Evolutionary conservation across 2,329 filamentous ascomycete species (phyloP).

Genomic region (Plenodomus tracheiphilus): DNA sequence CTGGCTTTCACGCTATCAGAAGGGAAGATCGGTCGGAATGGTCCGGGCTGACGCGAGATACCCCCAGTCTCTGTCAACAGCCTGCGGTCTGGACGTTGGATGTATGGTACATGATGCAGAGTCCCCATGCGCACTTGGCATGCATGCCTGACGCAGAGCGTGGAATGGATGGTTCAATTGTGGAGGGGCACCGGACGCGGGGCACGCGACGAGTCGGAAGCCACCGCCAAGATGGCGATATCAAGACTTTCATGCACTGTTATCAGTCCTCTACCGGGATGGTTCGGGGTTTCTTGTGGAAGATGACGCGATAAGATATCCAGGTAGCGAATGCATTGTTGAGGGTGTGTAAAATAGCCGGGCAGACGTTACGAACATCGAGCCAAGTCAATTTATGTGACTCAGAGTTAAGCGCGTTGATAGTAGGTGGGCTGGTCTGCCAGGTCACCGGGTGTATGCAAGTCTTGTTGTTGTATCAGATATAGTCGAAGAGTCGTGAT

Average conservation of each 20-base stretch:
- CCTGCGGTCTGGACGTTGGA: neutral
- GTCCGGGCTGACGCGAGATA: neutral
- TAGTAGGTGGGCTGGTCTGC: slow-evolving; percentile 5
- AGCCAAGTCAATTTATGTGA: neutral
- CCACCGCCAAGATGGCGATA: slow-evolving; percentile 16
- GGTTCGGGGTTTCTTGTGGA: slow-evolving; percentile 1
- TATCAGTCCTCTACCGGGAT: slow-evolving; percentile 19
- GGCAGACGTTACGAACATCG: slow-evolving; percentile 5
- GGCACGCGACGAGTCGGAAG: slow-evolving; percentile 15
- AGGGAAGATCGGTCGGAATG: neutral
- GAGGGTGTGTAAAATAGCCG: slow-evolving; percentile 8
- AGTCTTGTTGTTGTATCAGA: neutral
- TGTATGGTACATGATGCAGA: neutral
- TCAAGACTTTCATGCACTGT: slow-evolving; percentile 20
- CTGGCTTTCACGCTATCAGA: neutral
- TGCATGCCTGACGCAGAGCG: slow-evolving; percentile 7
- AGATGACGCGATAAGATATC: slow-evolving; percentile 11
- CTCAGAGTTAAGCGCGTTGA: neutral
- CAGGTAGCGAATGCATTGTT: slow-evolving; percentile 2
- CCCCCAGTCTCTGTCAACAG: neutral
- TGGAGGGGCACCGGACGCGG: slow-evolving; percentile 19
- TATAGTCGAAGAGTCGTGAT: slow-evolving; percentile 1
- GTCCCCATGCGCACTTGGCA: slow-evolving; percentile 1
- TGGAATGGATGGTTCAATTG: slow-evolving; percentile 5
- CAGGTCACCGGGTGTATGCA: slow-evolving; percentile 13